Conservation (phyloP, 2,329 filamentous ascomycete species). For the Talaromyces atroroseus region DNA sequence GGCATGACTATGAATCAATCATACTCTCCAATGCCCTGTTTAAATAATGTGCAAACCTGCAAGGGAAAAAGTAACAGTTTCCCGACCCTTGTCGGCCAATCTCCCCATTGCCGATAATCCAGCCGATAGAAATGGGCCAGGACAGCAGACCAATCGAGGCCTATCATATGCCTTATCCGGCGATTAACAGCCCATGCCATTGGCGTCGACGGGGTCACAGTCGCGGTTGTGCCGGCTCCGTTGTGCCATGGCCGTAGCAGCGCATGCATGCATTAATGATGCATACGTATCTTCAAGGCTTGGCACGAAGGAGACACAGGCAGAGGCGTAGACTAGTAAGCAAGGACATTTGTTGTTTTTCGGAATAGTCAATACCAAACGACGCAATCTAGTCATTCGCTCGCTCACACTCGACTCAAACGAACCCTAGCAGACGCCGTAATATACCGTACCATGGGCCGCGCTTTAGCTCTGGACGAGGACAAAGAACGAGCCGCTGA, state of each 20-base stretch:
- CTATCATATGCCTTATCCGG: conserved; percentile 3
- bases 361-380: not conserved
- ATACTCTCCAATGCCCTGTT: too few species aligned
- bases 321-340: not conserved
- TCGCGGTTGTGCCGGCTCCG: conserved; percentile 3
- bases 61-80: not conserved
- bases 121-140: not conserved
- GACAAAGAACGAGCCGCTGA: conserved; percentile 9
- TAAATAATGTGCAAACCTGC: not conserved
- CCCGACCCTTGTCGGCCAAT: not conserved
- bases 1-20: not conserved
- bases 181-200: conserved; percentile 11
- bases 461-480: not conserved
- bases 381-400: not conserved
- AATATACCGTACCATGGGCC: not conserved
- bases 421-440: not conserved
- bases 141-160: not conserved
- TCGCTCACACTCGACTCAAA: not conserved
- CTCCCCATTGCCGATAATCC: not conserved
- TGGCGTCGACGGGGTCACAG: conserved; percentile 5
- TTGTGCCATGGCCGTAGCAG: not conserved
- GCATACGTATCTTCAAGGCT: not conserved
- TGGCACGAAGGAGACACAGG: not conserved
- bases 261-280: not conserved
- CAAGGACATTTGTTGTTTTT: not conserved